Evolutionary conservation across 1,284 basidiomycete species (phyloP), one percentile per base, ranked within the genome.

Genomic region (Malassezia arunalokei): DNA sequence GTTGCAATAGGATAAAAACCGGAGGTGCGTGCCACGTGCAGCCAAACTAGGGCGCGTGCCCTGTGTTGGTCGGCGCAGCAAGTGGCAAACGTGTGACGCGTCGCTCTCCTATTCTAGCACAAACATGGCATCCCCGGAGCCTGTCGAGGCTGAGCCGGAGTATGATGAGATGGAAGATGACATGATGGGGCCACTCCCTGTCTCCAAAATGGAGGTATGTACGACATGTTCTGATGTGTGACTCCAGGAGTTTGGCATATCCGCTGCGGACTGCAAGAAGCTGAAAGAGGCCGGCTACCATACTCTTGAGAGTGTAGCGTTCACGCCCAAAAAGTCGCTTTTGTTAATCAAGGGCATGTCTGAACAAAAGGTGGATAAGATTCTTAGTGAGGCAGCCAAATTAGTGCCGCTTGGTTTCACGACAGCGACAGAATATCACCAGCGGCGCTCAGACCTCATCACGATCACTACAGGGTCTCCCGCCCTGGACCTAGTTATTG

Each of bases 351-450:
- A 96, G 76, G 94, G 94, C 15, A 95, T 99, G 58, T 94, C 89
- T 30, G 94, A 98, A 68, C 82, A 85, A 64, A 99, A 98, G 74
- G 94, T 92, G 2, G 94, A 99, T 74, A 96, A 92, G 78, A 92
- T 98, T 53, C 75, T 98, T 24, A 35, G 15, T 35, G 33, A 11
- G 95, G 94, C 91, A 2, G 84, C 85, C 69, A 96, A 95, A 77
- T 85, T 96, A 62, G 85, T 99, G 12, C 92, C 92, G 3, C 83
- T 98, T 64, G 94, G 94, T 6, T 99, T 99, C 74, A 91, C 92
- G 57, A 98, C 92, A 43, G 94, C 94, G 7, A 95, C 92, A 20
- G 94, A 96, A 73, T 87, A 65, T 49, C 94, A 99, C 72, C 85
- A 87, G 28, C 82, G 89, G 49, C 80, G 94, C 46, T 86, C 88